Conservation (phyloP, 1,284 basidiomycete genomes). For the Ustilago hordei region DNA sequence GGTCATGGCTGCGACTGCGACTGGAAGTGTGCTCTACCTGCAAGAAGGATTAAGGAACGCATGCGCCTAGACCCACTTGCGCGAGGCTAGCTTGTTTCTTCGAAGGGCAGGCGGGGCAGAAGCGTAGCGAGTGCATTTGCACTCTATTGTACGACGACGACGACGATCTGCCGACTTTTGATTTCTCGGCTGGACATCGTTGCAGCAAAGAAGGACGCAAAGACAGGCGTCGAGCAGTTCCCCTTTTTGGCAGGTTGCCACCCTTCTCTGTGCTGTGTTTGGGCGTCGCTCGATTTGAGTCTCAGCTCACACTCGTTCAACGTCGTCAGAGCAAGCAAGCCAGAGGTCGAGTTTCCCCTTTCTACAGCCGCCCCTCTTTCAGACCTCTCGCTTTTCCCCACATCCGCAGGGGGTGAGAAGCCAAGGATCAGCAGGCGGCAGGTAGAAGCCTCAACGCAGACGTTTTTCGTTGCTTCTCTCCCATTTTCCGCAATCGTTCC, state of each 20-base stretch:
- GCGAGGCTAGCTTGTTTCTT: neutral
- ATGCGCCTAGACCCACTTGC: conserved; percentile 1
- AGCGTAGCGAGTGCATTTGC: neutral
- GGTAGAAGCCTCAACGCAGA: neutral
- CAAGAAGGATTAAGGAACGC: neutral
- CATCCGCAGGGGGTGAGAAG: neutral
- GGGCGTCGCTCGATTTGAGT: conserved; percentile 8
- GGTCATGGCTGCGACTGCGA: neutral
- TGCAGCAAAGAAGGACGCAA: neutral
- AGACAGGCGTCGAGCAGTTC: neutral
- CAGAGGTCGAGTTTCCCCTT: conserved; percentile 13
- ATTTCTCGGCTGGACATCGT: conserved; percentile 2
- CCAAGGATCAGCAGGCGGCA: conserved; percentile 13
- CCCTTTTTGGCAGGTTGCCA: conserved; percentile 3
- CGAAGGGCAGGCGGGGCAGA: conserved; percentile 1
- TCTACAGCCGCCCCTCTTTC: conserved; percentile 1
- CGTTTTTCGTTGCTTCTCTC: neutral
- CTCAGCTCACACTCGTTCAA: neutral
- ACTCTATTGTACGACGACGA: no score
- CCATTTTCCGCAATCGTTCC: conserved; percentile 8
- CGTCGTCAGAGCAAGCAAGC: conserved; percentile 5
- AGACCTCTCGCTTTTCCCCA: neutral
- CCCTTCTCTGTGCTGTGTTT: neutral
- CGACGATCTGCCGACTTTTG: conserved; percentile 7
- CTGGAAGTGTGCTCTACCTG: neutral